Evolutionary conservation across 768 basidiomycete genomes (phyloP).

Genomic region (Suillus luteus): DNA sequence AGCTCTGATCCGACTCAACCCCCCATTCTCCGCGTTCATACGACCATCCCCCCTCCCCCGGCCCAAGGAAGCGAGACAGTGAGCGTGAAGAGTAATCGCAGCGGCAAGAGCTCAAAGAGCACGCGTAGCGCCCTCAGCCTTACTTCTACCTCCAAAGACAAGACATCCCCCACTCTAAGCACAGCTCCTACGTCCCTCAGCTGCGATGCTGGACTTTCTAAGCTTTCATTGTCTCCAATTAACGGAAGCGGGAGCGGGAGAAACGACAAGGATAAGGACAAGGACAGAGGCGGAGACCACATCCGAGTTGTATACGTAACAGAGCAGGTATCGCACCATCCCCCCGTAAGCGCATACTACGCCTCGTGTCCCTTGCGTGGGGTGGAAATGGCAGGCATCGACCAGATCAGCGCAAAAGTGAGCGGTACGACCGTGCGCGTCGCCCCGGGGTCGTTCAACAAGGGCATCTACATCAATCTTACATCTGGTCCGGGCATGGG

Average conservation of each 20-base stretch:
- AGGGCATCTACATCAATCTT: slow-evolving; percentile 84
- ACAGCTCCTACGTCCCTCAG: slow-evolving; percentile 45
- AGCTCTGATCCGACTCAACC: slow-evolving; percentile 47
- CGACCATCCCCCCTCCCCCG: slow-evolving; percentile 27
- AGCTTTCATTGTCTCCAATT: slow-evolving; percentile 50
- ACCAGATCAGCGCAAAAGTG: slow-evolving; percentile 93
- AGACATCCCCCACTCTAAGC: slow-evolving; percentile 52
- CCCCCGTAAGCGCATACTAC: slow-evolving; percentile 87
- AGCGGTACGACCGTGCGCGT: slow-evolving; percentile 87
- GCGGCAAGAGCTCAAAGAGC: slow-evolving; percentile 62
- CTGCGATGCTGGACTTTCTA: slow-evolving; percentile 47
- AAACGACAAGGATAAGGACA: slow-evolving; percentile 32
- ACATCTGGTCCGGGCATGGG: slow-evolving; percentile 74
- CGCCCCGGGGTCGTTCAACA: slow-evolving; percentile 79
- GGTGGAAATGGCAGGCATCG: slow-evolving; percentile 75
- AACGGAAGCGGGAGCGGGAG: slow-evolving; percentile 30
- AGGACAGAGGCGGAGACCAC: neutral
- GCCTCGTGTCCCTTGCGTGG: slow-evolving; percentile 74
- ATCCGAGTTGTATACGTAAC: slow-evolving; percentile 81
- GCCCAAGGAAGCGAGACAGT: slow-evolving; percentile 43
- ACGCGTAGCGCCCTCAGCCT: slow-evolving; percentile 57
- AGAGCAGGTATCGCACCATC: slow-evolving; percentile 97
- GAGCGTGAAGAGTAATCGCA: slow-evolving; percentile 50
- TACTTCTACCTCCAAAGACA: slow-evolving; percentile 52
- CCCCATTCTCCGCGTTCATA: slow-evolving; percentile 47